A percentile compares a stretch with the other conserved stretches of the same genome.
Conservation (phyloP, 305 asterid genomes). For the Withania somnifera region DNA sequence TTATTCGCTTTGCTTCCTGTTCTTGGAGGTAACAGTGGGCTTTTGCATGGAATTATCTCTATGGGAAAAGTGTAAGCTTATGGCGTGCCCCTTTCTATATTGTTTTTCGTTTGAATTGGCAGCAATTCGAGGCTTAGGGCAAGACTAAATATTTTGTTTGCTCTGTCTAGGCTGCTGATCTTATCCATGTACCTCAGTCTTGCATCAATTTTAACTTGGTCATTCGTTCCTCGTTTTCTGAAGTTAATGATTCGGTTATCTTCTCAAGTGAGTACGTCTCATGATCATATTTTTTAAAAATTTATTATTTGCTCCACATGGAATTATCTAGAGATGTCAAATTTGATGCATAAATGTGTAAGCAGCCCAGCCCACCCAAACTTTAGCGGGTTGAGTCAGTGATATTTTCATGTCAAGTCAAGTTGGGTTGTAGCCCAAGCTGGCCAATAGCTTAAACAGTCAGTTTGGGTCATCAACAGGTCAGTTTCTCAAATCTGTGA, state of each 20-base stretch:
- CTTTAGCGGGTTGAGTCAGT: background rate
- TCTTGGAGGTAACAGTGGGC: conserved; percentile 86
- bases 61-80: conserved; percentile 80
- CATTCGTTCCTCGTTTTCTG: conserved; percentile 71
- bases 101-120: conserved; percentile 1
- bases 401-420: background rate
- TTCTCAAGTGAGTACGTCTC: conserved; percentile 60
- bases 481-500: background rate
- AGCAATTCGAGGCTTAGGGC: background rate
- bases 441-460: background rate
- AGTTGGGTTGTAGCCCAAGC: background rate
- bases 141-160: conserved; percentile 5
- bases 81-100: background rate
- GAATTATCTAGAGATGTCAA: background rate
- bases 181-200: conserved; percentile 50
- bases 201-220: conserved; percentile 76
- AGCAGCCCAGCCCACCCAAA: background rate
- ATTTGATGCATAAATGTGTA: background rate
- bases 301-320: background rate
- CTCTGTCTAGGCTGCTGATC: conserved; percentile 58
- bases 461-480: background rate
- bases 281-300: background rate
- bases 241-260: conserved; percentile 84
- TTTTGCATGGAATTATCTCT: conserved; percentile 71
- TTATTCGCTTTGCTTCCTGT: conserved; percentile 91